A percentile compares a stretch with the other conserved stretches of the same genome.
Conservation (phyloP, 2,329 filamentous ascomycete species). For the Hymenoscyphus salicellus region DNA sequence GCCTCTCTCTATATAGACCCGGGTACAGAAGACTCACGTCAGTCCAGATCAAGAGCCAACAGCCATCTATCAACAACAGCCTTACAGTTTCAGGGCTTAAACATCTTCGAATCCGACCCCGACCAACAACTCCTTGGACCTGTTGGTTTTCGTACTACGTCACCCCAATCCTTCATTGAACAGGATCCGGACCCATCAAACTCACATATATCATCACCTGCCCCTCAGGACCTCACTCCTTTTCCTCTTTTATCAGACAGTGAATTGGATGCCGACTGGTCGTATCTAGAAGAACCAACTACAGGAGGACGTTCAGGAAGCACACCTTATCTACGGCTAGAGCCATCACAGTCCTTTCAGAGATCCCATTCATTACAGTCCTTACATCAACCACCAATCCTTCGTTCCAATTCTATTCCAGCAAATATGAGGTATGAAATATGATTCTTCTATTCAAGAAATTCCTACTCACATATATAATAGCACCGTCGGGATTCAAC, state of each 20-base stretch:
- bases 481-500: conserved; percentile 35
- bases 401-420: conserved; percentile 29
- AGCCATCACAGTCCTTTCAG: conserved; percentile 27
- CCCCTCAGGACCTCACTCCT: conserved; percentile 28
- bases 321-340: conserved; percentile 28
- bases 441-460: conserved; percentile 1
- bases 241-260: conserved; percentile 32
- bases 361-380: conserved; percentile 8
- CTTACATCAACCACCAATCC: conserved; percentile 14
- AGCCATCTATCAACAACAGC: conserved; percentile 34
- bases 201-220: conserved; percentile 26
- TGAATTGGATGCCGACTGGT: conserved; percentile 33
- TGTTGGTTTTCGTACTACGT: conserved; percentile 22
- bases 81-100: conserved; percentile 32
- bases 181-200: conserved; percentile 22
- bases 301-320: conserved; percentile 27
- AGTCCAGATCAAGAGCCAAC: conserved; percentile 35
- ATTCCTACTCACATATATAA: conserved; percentile 14
- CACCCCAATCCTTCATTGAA: conserved; percentile 23
- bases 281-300: conserved; percentile 23
- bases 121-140: conserved; percentile 20
- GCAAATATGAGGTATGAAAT: conserved; percentile 32
- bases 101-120: conserved; percentile 27
- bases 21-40: conserved; percentile 34
- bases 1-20: conserved; percentile 35